Evolutionary conservation across 345 rosid genomes (phyloP).

Genomic region (Litchi chinensis): DNA sequence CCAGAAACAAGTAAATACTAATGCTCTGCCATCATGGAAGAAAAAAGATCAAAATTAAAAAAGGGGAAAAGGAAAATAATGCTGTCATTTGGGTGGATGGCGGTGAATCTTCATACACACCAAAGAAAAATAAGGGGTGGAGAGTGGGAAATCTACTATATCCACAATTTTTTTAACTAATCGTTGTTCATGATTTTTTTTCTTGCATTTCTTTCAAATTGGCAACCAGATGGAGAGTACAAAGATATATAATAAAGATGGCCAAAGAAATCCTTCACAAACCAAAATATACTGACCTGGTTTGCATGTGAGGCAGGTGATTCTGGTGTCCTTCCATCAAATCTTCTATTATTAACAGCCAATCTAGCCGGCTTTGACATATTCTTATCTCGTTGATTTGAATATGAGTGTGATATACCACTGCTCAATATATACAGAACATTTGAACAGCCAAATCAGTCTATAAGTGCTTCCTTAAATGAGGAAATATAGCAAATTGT

Average conservation of each 20-base stretch:
- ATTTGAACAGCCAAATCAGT: slow-evolving; percentile 15
- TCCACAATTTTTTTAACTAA: neutral
- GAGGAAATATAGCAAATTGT: slow-evolving; percentile 6
- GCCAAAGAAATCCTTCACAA: neutral
- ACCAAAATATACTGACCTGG: slow-evolving; percentile 53
- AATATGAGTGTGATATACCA: slow-evolving; percentile 64
- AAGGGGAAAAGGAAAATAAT: neutral
- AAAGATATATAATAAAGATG: neutral
- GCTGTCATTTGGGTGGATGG: neutral
- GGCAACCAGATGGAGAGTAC: neutral
- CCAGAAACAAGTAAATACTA: slow-evolving; percentile 14
- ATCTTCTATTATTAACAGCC: slow-evolving; percentile 70
- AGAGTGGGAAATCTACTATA: neutral
- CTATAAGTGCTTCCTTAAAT: neutral
- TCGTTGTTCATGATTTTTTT: neutral
- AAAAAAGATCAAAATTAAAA: neutral
- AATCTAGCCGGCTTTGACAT: slow-evolving; percentile 76
- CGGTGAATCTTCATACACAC: neutral
- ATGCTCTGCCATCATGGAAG: neutral
- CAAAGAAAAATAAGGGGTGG: neutral
- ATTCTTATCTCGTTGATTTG: slow-evolving; percentile 71
- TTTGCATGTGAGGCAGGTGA: slow-evolving; percentile 65
- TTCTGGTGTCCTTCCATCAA: slow-evolving; percentile 72
- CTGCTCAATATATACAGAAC: slow-evolving; percentile 36
- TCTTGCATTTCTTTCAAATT: neutral